These are phyloP conservation scores for Psilocybe azurescens DNA, from an alignment of 768 basidiomycete genomes.

Conservation along the genomic window DNA sequence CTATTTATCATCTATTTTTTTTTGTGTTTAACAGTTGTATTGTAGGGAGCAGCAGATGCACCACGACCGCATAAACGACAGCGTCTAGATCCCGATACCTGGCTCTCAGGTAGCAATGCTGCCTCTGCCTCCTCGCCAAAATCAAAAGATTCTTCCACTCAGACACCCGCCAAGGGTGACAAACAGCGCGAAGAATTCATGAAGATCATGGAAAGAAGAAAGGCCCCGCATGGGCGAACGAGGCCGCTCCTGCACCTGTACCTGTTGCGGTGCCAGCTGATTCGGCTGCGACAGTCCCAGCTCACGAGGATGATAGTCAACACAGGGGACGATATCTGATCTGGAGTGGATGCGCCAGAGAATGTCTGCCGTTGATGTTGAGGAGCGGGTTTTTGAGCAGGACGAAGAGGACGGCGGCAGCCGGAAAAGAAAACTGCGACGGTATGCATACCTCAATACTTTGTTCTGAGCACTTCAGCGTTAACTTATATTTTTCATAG, in stretches of 20 bases:
- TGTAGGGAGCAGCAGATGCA: constrained; percentile 71
- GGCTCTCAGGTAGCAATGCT: constrained; percentile 24
- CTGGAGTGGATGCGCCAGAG: constrained; percentile 77
- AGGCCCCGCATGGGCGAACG: constrained; percentile 71
- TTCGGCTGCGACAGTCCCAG: neutral
- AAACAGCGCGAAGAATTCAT: constrained; percentile 68
- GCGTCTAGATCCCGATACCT: constrained; percentile 44
- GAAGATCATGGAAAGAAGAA: constrained; percentile 77
- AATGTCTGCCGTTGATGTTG: constrained; percentile 53
- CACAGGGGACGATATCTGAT: constrained; percentile 57
- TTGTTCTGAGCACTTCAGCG: neutral
- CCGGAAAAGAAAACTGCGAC: constrained; percentile 1
- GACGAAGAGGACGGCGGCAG: constrained; percentile 55
- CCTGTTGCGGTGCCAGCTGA: neutral
- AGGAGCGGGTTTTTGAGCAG: constrained; percentile 60
- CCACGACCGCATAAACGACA: constrained; percentile 76
- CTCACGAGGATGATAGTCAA: constrained; percentile 23
- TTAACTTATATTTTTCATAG: neutral
- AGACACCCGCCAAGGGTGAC: constrained; percentile 34
- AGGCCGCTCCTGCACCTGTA: constrained; percentile 28
- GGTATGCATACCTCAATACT: neutral
- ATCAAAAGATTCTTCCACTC: constrained; percentile 12
- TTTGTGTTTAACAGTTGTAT: constrained; percentile 1
- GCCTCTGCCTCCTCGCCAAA: constrained; percentile 10
- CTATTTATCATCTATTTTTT: neutral